Evolutionary conservation across 345 rosid genomes (phyloP), one percentile per base, ranked within the genome.

Genomic region (Hypericum perforatum): DNA sequence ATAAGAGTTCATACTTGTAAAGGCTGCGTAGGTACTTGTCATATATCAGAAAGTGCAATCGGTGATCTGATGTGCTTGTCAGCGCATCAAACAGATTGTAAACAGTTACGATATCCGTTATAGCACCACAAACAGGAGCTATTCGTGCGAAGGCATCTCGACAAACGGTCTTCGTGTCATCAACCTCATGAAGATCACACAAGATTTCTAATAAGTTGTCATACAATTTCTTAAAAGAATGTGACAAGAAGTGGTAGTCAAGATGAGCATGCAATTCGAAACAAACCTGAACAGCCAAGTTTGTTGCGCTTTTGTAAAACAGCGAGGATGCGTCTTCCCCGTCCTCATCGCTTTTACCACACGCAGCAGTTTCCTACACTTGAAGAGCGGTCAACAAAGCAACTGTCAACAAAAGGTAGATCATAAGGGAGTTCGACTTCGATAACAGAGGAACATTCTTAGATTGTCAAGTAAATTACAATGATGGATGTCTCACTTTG

Each of bases 61-160:
- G 75, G 45, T 69, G 68, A 62, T 77, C 74, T 7, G 95, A 76
- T 39, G 92, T 68, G 74, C 71, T 67, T 0, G 96, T 79, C 54
- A 91, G 83, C 44, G 89, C 89, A 70, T 78, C 84, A 65, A 87
- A 91, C 63, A 84, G 96, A 78, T 91, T 91, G 70, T 75, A 82
- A 62, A 74, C 92, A 12, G 89, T 87, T 42, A 91, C 81, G 46
- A 78, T 63, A 76, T 91, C 96, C 11, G 98, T 91, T 72, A 91
- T 66, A 54, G 73, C 79, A 68, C 82, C 74, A 72, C 95, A 86
- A 43, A 72, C 80, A 53, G 98, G 92, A 70, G 96, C 95, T 37
- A 91, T 87, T 60, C 92, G 81, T 12, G 82, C 82, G 74, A 91
- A 91, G 42, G 96, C 95, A 73, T 87, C 96, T 36, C 44, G 81